Base-by-base conservation (phyloP, 345 rosid genomes). In the Brassica cretica region DNA sequence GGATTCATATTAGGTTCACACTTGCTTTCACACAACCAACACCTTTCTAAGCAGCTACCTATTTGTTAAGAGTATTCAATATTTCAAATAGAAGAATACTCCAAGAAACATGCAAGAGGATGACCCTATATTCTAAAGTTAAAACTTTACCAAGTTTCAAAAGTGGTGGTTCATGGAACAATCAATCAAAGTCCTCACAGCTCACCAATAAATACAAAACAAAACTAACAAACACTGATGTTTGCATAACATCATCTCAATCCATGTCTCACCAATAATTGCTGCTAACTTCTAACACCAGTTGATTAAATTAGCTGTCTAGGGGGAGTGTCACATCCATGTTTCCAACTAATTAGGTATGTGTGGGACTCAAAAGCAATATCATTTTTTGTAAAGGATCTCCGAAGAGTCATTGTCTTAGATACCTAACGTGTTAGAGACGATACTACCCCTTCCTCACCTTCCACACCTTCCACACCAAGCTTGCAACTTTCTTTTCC, bases 391-490 rank as follows among this genome's bases (percentile, higher is more conserved):
- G 74, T 65, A 74, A 63, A 79, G 84, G 65, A 77, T 30, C 74
- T 76, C 41, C 62, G 73, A 66, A 56, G 68, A 81, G 84, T 79
- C 85, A 62, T 46, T 79, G 66, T 79, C 78, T 68, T 19, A 68
- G 84, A 84, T 81, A 78, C 91, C 86, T 25, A 88, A 84, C 89
- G 79, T 83, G 79, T 55, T 75, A 60, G 69, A 79, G 79, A 86
- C 84, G 85, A 77, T 80, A 79, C 84, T 67, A 80, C 62, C 76
- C 74, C 69, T 78, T 65, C 77, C 77, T 71, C 61, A 66, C 73
- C 69, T 78, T 66, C 74, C 77, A 76, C 61, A 66, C 73, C 69
- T 78, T 66, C 74, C 77, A 76, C 61, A 66, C 80, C 76, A 76
- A 76, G 18, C 8, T 67, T 72, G 49, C 66, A 71, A 51, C 81